These are phyloP conservation scores for Noccaea bulbosa DNA, from an alignment of 345 rosid genomes.

Conservation along the genomic window DNA sequence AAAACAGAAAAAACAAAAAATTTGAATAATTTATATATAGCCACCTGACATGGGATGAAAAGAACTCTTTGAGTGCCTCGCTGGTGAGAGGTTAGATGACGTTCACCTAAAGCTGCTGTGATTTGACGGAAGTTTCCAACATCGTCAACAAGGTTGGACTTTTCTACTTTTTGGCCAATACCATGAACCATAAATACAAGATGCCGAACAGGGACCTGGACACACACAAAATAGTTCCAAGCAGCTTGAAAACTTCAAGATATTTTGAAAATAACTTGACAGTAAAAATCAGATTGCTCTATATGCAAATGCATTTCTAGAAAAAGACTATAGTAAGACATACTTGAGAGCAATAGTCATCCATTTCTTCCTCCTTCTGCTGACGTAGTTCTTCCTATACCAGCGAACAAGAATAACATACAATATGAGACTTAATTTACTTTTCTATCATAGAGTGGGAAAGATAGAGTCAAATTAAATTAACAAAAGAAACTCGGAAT, in stretches of 20 bases:
- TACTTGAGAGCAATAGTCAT: constrained; percentile 97
- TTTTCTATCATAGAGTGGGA: not conserved
- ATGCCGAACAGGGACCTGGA: constrained; percentile 94
- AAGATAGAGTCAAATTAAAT: not conserved
- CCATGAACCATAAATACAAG: constrained; percentile 99
- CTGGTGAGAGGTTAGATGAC: constrained; percentile 78
- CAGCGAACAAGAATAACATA: constrained; percentile 5
- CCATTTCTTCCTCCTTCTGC: constrained; percentile 90
- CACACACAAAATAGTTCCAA: constrained; percentile 35
- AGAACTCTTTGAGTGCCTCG: constrained; percentile 79
- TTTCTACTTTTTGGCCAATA: constrained; percentile 96
- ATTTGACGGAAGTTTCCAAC: constrained; percentile 85
- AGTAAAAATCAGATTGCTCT: not conserved
- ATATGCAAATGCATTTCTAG: constrained; percentile 8
- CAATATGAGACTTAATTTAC: not conserved
- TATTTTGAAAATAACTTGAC: constrained; percentile 10
- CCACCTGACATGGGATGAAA: constrained; percentile 96
- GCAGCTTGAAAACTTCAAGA: constrained; percentile 4
- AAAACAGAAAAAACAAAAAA: constrained; percentile 22
- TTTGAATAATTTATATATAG: not conserved
- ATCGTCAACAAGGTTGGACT: constrained; percentile 96
- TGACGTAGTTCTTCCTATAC: constrained; percentile 84
- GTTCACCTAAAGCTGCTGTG: constrained; percentile 76
- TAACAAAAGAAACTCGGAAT: not conserved
- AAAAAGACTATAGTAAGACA: constrained; percentile 24